Conservation (phyloP, 805 yeast genomes). For the Hanseniaspora osmophila region DNA sequence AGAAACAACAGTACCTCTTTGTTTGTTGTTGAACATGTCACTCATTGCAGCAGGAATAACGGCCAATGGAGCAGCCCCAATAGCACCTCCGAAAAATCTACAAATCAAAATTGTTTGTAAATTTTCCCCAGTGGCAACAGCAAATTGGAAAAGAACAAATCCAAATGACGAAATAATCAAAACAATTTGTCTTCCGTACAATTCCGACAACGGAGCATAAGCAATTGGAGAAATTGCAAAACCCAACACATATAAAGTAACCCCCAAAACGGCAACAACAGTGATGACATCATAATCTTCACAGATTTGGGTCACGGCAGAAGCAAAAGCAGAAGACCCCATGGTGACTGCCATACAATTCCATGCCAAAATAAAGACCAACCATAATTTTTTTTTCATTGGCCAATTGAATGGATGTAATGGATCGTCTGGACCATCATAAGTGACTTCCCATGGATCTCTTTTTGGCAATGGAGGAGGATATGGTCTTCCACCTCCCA, state of each 20-base stretch:
- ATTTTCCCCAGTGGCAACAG: slow-evolving; percentile 65
- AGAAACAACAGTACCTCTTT: slow-evolving; percentile 66
- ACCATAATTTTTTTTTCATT: slow-evolving; percentile 27
- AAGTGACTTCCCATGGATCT: slow-evolving; percentile 49
- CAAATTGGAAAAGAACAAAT: slow-evolving; percentile 49
- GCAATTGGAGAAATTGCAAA: slow-evolving; percentile 85
- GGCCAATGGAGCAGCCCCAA: slow-evolving; percentile 77
- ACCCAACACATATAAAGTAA: slow-evolving; percentile 78
- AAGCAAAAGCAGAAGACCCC: slow-evolving; percentile 76
- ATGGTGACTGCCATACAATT: slow-evolving; percentile 43
- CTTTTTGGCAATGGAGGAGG: slow-evolving; percentile 49
- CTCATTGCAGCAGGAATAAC: slow-evolving; percentile 81
- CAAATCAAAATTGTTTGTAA: slow-evolving; percentile 63
- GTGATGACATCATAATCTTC: slow-evolving; percentile 42
- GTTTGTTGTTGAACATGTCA: slow-evolving; percentile 52
- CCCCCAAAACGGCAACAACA: slow-evolving; percentile 60
- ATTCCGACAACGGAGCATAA: slow-evolving; percentile 82
- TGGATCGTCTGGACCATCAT: slow-evolving; percentile 71
- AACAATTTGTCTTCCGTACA: slow-evolving; percentile 56
- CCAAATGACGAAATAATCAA: slow-evolving; percentile 43
- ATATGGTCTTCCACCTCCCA: slow-evolving; percentile 55
- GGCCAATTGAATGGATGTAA: slow-evolving; percentile 72
- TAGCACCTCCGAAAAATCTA: slow-evolving; percentile 66
- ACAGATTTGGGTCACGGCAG: slow-evolving; percentile 37
- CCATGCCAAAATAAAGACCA: slow-evolving; percentile 34